A percentile compares a stretch with the other conserved stretches of the same genome.
phyloP scores from a whole-genome alignment of 2,329 filamentous ascomycete species.

The Xylariales sp. region DNA sequence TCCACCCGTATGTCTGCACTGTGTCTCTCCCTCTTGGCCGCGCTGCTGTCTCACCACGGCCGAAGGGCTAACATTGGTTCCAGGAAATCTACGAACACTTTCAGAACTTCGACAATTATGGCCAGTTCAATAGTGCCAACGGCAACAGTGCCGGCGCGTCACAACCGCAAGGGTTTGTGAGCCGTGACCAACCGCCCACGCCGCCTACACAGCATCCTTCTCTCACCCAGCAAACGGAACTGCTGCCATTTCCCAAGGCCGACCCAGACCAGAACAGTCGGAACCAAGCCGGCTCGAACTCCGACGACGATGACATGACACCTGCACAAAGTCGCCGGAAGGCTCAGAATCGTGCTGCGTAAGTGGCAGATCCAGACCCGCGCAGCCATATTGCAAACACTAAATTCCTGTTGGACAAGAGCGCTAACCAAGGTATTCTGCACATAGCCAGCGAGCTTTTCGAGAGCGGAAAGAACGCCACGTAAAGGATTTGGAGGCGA shows the following conservation, averaged over 20 bases:
- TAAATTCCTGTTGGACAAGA: background rate
- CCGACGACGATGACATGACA: slow-evolving; percentile 51
- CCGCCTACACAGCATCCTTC: slow-evolving; percentile 38
- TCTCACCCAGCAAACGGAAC: slow-evolving; percentile 23
- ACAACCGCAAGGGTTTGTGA: slow-evolving; percentile 27
- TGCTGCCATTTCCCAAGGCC: slow-evolving; percentile 29
- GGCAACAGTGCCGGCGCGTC: slow-evolving; percentile 11
- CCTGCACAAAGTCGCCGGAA: slow-evolving; percentile 56
- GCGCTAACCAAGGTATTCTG: slow-evolving; percentile 4
- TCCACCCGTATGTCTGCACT: slow-evolving; percentile 43
- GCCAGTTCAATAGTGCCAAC: slow-evolving; percentile 34
- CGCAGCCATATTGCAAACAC: slow-evolving; percentile 48
- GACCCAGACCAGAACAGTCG: slow-evolving; percentile 33
- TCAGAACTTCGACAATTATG: slow-evolving; percentile 39
- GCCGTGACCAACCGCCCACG: slow-evolving; percentile 49
- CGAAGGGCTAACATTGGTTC: slow-evolving; percentile 18
- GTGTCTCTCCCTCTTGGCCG: too few relatives aligned
- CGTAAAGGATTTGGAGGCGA: slow-evolving; percentile 87
- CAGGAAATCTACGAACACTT: slow-evolving; percentile 51
- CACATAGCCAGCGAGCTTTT: slow-evolving; percentile 83
- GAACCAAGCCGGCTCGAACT: slow-evolving; percentile 39
- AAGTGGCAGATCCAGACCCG: slow-evolving; percentile 59
- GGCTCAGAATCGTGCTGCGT: slow-evolving; percentile 59
- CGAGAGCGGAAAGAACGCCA: slow-evolving; percentile 93
- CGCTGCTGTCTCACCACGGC: background rate